A percentile compares a stretch with the other conserved stretches of the same genome.
These are phyloP conservation scores for Penicillium silybi DNA, from an alignment of 495 filamentous ascomycete species.

Conservation along the genomic window DNA sequence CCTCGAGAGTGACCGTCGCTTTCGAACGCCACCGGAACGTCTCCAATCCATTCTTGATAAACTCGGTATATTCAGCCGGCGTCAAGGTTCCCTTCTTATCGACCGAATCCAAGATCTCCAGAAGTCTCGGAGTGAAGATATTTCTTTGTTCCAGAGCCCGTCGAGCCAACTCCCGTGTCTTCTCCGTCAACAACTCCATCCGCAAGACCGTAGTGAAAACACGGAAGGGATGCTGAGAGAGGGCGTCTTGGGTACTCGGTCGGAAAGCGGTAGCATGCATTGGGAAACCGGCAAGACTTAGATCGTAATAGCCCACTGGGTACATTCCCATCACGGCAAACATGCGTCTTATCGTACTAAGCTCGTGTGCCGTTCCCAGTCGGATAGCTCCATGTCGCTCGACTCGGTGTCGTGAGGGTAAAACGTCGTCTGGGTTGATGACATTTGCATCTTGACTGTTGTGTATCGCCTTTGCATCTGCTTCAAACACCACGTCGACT, in stretches of 20 bases:
- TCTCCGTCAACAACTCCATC: constrained; percentile 30
- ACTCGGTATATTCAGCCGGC: constrained; percentile 18
- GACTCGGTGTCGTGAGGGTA: constrained; percentile 29
- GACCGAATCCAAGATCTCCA: constrained; percentile 20
- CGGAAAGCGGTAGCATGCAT: constrained; percentile 44
- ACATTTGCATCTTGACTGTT: constrained; percentile 5
- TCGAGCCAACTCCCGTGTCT: constrained; percentile 22
- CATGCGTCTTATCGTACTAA: constrained; percentile 34
- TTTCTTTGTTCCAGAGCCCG: constrained; percentile 26
- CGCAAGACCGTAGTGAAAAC: constrained; percentile 42
- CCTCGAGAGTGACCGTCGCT: constrained; percentile 32
- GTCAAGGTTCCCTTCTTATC: constrained; percentile 21
- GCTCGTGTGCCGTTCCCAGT: constrained; percentile 36
- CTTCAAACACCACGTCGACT: constrained; percentile 30
- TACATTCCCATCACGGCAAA: constrained; percentile 41
- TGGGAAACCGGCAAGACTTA: constrained; percentile 36
- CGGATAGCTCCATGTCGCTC: constrained; percentile 45
- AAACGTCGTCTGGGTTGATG: constrained; percentile 23
- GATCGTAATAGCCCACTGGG: constrained; percentile 44
- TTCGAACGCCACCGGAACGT: constrained; percentile 40
- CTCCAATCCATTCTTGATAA: constrained; percentile 32
- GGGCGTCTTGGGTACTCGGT: constrained; percentile 22
- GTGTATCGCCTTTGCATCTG: constrained; percentile 24
- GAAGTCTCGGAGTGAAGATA: constrained; percentile 33
- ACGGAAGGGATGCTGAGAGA: constrained; percentile 36